These are phyloP conservation scores for Globisporangium irregulare DNA, from an alignment of 352 stramenopile species.

Conservation along the genomic window DNA sequence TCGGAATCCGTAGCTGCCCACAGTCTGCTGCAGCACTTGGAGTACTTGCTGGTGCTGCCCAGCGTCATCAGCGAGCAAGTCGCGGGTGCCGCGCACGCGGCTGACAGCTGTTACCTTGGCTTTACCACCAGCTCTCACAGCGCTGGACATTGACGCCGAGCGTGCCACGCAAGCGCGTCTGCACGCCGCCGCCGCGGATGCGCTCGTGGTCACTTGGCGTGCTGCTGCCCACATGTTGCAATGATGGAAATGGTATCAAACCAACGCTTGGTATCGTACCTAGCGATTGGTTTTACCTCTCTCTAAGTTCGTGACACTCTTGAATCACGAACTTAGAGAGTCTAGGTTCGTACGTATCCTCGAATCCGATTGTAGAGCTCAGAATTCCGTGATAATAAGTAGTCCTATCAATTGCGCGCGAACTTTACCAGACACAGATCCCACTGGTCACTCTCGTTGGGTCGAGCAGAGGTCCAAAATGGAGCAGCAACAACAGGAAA, in stretches of 20 bases:
- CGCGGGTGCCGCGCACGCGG: slow-evolving; percentile 73
- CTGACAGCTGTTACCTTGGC: slow-evolving; percentile 33
- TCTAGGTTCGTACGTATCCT: no score
- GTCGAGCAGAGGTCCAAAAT: not conserved
- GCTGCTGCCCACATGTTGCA: slow-evolving; percentile 12
- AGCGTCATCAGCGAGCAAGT: slow-evolving; percentile 61
- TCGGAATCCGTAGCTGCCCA: slow-evolving; percentile 74
- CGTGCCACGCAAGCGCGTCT: not conserved
- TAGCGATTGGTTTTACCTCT: no score
- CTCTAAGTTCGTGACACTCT: no score
- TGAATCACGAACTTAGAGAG: no score
- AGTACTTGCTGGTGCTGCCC: slow-evolving; percentile 68
- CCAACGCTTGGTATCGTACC: not conserved
- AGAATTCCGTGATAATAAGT: no score
- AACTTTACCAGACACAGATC: not conserved
- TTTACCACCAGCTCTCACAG: not conserved
- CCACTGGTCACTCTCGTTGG: not conserved
- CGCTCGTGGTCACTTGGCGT: not conserved
- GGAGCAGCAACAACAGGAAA: not conserved
- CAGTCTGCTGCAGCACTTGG: slow-evolving; percentile 46
- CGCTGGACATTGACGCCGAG: not conserved
- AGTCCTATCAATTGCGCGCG: no score
- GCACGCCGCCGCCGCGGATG: not conserved
- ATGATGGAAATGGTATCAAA: not conserved
- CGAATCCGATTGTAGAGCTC: no score